These are phyloP conservation scores for Isabelozyma gotoi DNA, from an alignment of 805 yeast genomes.

Conservation along the genomic window DNA sequence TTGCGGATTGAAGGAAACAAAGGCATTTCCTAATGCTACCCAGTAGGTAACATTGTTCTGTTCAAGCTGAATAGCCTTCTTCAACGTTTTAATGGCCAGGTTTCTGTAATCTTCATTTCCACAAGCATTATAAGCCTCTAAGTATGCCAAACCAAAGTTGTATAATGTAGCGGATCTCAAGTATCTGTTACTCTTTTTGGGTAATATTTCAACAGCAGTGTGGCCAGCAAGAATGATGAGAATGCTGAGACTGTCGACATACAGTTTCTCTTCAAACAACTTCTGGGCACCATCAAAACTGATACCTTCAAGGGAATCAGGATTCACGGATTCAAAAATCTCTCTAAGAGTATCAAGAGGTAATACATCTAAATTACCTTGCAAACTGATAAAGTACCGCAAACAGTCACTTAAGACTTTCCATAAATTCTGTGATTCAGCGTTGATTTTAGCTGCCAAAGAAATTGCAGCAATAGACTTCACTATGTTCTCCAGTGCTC, in stretches of 20 bases:
- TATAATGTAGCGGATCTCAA: constrained; percentile 56
- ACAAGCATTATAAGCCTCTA: constrained; percentile 37
- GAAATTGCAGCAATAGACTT: constrained; percentile 46
- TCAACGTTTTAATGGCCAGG: constrained; percentile 55
- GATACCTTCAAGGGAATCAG: constrained; percentile 15
- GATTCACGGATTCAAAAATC: constrained; percentile 16
- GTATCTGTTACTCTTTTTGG: constrained; percentile 42
- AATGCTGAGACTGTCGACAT: constrained; percentile 32
- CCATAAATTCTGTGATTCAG: constrained; percentile 61
- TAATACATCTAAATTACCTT: constrained; percentile 48
- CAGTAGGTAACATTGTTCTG: constrained; percentile 70
- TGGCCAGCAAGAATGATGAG: constrained; percentile 48
- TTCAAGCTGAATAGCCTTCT: constrained; percentile 71
- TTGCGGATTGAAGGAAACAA: constrained; percentile 59
- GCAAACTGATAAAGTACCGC: constrained; percentile 52
- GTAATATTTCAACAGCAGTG: constrained; percentile 39
- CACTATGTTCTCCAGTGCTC: constrained; percentile 52
- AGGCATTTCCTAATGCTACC: constrained; percentile 80
- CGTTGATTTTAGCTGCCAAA: constrained; percentile 34
- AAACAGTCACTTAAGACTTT: constrained; percentile 58
- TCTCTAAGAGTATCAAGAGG: constrained; percentile 38
- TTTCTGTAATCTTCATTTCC: constrained; percentile 33
- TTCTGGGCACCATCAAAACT: constrained; percentile 19
- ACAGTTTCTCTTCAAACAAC: constrained; percentile 10
- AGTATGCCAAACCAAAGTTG: constrained; percentile 70